Conservation (phyloP, 306 rosid species). For the Alnus glutinosa region DNA sequence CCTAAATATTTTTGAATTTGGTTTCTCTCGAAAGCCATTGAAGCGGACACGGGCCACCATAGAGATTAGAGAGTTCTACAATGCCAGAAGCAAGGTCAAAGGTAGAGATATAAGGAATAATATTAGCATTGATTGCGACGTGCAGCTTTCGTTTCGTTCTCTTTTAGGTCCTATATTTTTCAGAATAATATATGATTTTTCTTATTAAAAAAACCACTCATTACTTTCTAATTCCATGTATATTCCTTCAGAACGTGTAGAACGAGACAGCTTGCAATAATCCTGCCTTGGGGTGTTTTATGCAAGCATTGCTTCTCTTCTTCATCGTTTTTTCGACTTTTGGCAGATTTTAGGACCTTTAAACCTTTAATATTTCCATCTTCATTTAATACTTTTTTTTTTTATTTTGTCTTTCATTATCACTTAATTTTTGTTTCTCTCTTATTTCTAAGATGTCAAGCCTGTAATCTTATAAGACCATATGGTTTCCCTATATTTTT, state of each 20-base stretch:
- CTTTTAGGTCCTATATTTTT: neutral
- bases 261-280: neutral
- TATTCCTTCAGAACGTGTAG: neutral
- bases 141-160: slow-evolving; percentile 33
- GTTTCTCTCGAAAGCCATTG: slow-evolving; percentile 33
- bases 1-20: neutral
- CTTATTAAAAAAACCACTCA: neutral
- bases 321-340: neutral
- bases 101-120: slow-evolving; percentile 49
- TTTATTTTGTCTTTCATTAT: too few relatives aligned
- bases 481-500: too few relatives aligned
- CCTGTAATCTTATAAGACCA: too few relatives aligned
- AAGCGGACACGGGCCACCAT: slow-evolving; percentile 29
- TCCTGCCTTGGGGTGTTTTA: neutral
- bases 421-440: too few relatives aligned
- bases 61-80: slow-evolving; percentile 44
- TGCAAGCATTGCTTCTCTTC: neutral
- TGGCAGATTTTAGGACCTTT: neutral
- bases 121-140: slow-evolving; percentile 73
- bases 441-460: too few relatives aligned
- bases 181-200: neutral
- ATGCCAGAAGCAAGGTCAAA: slow-evolving; percentile 48
- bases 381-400: too few relatives aligned
- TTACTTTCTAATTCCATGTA: neutral
- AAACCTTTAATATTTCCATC: too few relatives aligned